A percentile compares a stretch with the other conserved stretches of the same genome.
phyloP scores from a whole-genome alignment of 306 rosid species.

The Gleditsia sinensis region DNA sequence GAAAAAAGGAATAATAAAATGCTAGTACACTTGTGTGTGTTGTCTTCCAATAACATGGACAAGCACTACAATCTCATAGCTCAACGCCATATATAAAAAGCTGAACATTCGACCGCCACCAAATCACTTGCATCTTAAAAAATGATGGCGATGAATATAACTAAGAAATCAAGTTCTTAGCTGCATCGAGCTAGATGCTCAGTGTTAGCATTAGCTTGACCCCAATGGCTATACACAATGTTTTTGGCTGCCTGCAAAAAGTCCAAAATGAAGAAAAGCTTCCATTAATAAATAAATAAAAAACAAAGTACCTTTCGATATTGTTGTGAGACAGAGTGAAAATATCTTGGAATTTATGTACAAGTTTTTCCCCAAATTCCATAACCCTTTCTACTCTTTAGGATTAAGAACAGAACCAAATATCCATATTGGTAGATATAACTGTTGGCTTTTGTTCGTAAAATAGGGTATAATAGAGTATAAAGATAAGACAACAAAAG shows the following conservation, averaged over 20 bases:
- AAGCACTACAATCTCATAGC: slow-evolving; percentile 20
- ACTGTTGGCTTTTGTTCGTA: too few species aligned
- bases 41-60: slow-evolving; percentile 37
- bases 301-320: too few species aligned
- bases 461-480: too few species aligned
- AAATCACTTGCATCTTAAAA: slow-evolving; percentile 48
- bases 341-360: too few species aligned
- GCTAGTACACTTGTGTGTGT: slow-evolving; percentile 13
- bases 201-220: not conserved
- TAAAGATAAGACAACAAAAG: too few species aligned
- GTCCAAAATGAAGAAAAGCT: not conserved
- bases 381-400: too few species aligned
- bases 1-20: too few species aligned
- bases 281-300: too few species aligned
- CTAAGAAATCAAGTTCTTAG: slow-evolving; percentile 3
- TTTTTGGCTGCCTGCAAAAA: not conserved
- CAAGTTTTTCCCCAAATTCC: too few species aligned
- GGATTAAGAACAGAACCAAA: not conserved
- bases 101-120: slow-evolving; percentile 35
- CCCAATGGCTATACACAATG: not conserved
- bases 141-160: not conserved
- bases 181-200: slow-evolving; percentile 8
- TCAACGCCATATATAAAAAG: slow-evolving; percentile 19
- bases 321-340: too few species aligned
- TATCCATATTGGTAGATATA: not conserved